Percentiles rank a stretch among this genome's conserved stretches.
Evolutionary conservation across 495 filamentous ascomycete species (phyloP).

Genomic region (Thozetella sp.): DNA sequence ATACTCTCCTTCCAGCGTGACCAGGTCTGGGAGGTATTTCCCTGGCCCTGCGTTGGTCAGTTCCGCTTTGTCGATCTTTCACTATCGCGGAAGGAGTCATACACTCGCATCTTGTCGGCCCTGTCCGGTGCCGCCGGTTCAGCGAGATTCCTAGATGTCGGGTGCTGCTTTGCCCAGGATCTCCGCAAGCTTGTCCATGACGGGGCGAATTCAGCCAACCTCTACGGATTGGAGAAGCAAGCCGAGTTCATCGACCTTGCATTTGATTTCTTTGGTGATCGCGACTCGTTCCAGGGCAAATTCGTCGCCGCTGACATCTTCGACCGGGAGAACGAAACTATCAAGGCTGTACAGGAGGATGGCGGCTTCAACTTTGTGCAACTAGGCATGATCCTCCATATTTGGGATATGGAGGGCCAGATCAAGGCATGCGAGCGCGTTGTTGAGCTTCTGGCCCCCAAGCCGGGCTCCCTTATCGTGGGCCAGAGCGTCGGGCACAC

Average conservation of each 20-base stretch:
- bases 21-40: conserved; percentile 44
- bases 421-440: conserved; percentile 31
- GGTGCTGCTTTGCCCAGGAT: conserved; percentile 52
- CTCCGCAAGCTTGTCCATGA: conserved; percentile 45
- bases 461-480: conserved; percentile 37
- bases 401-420: conserved; percentile 43
- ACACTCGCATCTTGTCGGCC: not conserved
- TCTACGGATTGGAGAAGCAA: conserved; percentile 53
- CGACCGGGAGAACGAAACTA: not conserved
- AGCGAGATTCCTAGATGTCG: conserved; percentile 39
- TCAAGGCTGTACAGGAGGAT: conserved; percentile 13
- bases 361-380: conserved; percentile 39
- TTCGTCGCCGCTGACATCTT: conserved; percentile 35
- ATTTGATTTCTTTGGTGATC: conserved; percentile 37
- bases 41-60: conserved; percentile 55
- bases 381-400: conserved; percentile 45
- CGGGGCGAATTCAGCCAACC: conserved; percentile 26
- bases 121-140: conserved; percentile 3
- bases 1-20: conserved; percentile 32
- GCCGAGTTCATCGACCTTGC: conserved; percentile 50
- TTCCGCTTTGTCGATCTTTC: conserved; percentile 53
- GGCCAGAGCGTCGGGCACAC: conserved; percentile 35
- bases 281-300: conserved; percentile 19
- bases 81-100: not conserved
- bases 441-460: conserved; percentile 28